Conservation (phyloP, 148 eudicot species). For the Agrostemma githago region DNA sequence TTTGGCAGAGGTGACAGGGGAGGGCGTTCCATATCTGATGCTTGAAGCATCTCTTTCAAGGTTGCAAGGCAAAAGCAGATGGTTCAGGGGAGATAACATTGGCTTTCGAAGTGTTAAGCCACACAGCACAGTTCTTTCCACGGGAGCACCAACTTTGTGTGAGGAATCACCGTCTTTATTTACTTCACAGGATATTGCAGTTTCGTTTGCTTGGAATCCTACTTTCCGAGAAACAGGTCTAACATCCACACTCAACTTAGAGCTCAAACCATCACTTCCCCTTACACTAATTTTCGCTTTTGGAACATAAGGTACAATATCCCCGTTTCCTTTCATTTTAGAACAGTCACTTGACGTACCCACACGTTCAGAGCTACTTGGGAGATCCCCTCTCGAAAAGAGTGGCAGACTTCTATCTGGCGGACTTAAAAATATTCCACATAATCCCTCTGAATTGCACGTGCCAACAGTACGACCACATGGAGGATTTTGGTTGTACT, state of each 20-base stretch:
- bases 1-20: conserved; percentile 10
- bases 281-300: conserved; percentile 22
- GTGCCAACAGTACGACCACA: conserved; percentile 26
- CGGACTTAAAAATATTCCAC: conserved; percentile 17
- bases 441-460: conserved; percentile 34
- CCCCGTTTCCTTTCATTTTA: conserved; percentile 24
- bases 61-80: conserved; percentile 29
- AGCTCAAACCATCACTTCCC: conserved; percentile 27
- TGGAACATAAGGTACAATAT: conserved; percentile 32
- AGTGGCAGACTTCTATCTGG: conserved; percentile 20
- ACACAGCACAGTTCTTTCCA: conserved; percentile 26
- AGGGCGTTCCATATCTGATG: conserved; percentile 21
- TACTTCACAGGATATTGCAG: conserved; percentile 8
- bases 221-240: conserved; percentile 55
- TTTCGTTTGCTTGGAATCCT: conserved; percentile 47
- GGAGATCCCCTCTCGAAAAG: conserved; percentile 33
- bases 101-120: conserved; percentile 38
- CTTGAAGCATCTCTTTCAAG: conserved; percentile 44
- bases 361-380: conserved; percentile 11
- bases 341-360: conserved; percentile 24
- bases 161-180: conserved; percentile 28
- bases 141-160: conserved; percentile 18
- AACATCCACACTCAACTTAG: conserved; percentile 29
- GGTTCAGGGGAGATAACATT: conserved; percentile 55
- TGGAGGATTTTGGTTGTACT: conserved; percentile 23